Base-by-base conservation (phyloP, 768 basidiomycete species). In the Pleurotus eryngii region DNA sequence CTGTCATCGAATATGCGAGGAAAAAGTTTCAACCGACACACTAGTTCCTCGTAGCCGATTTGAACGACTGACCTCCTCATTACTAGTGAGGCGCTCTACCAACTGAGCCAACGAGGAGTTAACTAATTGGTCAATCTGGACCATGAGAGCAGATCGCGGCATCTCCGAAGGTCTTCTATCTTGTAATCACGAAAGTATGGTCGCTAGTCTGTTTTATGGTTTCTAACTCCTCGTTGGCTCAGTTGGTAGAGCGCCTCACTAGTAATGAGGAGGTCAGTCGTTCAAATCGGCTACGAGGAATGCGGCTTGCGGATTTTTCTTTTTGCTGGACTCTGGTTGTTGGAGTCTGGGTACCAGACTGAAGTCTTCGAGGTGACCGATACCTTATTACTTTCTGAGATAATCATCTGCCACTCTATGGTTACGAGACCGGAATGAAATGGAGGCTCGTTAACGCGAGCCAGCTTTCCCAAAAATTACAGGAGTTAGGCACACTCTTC, bases 241-340 rank as follows among this genome's bases (percentile, higher is more conserved):
- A 53, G 51, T 53, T 53, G 51, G 51, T 53, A 53, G 51, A 53
- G 51, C 51, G 51, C 51, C 51, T 53, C 51, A 53, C 51, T 53
- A 53, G 51, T 53, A 53, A 53, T 53, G 51, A 53, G 51, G 51
- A 53, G 51, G 51, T 53, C 51, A 53, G 51, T 53, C 51, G 51
- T 53, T 53, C 51, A 53, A 53, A 53, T 53, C 51, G 51, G 51
- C 51, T 53, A 53, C 51, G 51, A 53, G 51, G 51, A 53, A 53
- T 17, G 6, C 24, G 17, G 39, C 24, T 24, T 5, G 14, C 0
- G 17, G 11, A n/a, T 14, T 18, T 17, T 5, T 1, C n/a, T 20
- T 51, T 42, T 40, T 53, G 14, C 42, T 15, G 8, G 30, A 35
- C 30, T 35, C 11, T 24, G 24, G 24, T 35, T 35, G 24, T 35